Evolutionary conservation across 495 filamentous ascomycete species (phyloP).

Genomic region (Xylaria telfairii): DNA sequence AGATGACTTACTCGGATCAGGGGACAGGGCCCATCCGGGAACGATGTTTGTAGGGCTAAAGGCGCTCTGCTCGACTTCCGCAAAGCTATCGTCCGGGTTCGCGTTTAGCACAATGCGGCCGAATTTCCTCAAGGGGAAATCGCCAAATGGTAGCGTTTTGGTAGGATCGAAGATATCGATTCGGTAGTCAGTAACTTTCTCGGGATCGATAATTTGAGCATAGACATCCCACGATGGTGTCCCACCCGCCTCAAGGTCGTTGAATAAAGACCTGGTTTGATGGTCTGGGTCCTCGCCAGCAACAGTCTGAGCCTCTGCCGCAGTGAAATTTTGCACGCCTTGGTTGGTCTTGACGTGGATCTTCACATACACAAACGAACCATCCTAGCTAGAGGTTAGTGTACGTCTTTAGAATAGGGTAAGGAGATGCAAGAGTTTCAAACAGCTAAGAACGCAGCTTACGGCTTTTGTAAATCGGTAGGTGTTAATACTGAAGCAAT

Average conservation of each 20-base stretch:
- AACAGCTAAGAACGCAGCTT: not conserved
- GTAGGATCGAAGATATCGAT: slow-evolving; percentile 52
- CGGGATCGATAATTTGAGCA: slow-evolving; percentile 57
- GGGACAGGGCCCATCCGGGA: slow-evolving; percentile 50
- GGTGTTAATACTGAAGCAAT: slow-evolving; percentile 63
- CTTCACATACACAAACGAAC: slow-evolving; percentile 64
- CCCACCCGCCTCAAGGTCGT: slow-evolving; percentile 45
- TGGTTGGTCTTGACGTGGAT: slow-evolving; percentile 62
- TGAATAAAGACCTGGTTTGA: slow-evolving; percentile 46
- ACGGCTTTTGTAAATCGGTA: slow-evolving; percentile 63
- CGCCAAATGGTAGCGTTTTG: slow-evolving; percentile 50
- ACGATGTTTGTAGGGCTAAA: slow-evolving; percentile 60
- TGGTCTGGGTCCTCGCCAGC: slow-evolving; percentile 57
- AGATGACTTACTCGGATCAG: slow-evolving; percentile 55
- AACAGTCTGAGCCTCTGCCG: slow-evolving; percentile 50
- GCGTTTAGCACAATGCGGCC: slow-evolving; percentile 50
- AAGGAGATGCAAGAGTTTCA: not conserved
- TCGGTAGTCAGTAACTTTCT: slow-evolving; percentile 39
- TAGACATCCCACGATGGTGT: slow-evolving; percentile 54
- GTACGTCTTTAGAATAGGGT: not conserved
- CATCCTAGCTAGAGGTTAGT: slow-evolving; percentile 40
- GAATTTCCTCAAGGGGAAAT: slow-evolving; percentile 50
- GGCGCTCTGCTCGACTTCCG: slow-evolving; percentile 57
- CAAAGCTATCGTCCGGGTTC: slow-evolving; percentile 55
- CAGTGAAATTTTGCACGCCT: slow-evolving; percentile 59